Evolutionary conservation across 2,329 filamentous ascomycete genomes (phyloP), one percentile per base, ranked within the genome.

Genomic region (Epicoccum sorghinum): DNA sequence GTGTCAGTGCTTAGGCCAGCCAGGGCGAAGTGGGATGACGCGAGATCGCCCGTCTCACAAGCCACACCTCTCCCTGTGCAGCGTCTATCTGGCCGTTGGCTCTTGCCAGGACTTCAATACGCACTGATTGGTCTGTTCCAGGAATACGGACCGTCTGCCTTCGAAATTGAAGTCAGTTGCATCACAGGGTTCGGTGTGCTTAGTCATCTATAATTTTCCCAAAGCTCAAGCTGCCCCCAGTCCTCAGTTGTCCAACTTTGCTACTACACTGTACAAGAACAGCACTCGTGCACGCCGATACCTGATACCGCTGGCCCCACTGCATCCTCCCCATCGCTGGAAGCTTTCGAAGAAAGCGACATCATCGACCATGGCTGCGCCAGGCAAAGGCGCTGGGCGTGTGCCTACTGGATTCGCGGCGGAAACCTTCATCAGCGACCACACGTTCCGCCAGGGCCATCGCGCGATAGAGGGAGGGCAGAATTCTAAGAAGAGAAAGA

Each of bases 391-490:
- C 47, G 52, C 67, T 10, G 79, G 79, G 51, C 75, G 74, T 55
- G 78, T 82, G 9, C 79, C 80, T 2, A 97, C 95, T 0, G 95
- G 95, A 9, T 89, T 85, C 66, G 95, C 95, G 2, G 85, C 95
- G 64, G 93, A 99, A 75, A 92, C 90, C 0, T 90, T 86, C 64
- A 86, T 99, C 60, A 96, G 91, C 74, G 95, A 98, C 69, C 86
- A 93, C 60, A 92, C 90, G 0, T 99, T 99, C 73, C 86, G 91
- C 64, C 86, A 85, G 68, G 92, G 95, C 61, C 93, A 97, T 72
- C 88, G 91, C 52, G 92, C 91, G 1, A 84, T 95, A 56, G 83
- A 87, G 65, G 80, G 81, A 57, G 80, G 84, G 64, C 82, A 86
- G 10, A 64, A 62, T 7, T 79, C 84, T 25, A 97, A 96, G 75